Conservation (phyloP, 2,329 filamentous ascomycete species). For the Colletotrichum cereale region DNA sequence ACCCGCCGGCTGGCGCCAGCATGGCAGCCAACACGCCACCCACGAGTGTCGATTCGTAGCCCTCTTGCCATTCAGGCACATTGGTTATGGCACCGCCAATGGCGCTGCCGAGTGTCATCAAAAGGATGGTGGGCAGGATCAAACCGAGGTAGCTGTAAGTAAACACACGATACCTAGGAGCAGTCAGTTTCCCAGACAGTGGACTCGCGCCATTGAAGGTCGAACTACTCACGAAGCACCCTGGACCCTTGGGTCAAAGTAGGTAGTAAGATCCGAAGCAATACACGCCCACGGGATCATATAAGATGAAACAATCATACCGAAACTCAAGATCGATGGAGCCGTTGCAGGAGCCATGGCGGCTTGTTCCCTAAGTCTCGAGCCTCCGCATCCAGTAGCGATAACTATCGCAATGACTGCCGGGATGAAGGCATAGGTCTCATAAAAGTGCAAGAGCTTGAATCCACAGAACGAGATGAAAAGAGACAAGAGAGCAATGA, state of each 20-base stretch:
- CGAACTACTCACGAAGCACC: conserved; percentile 54
- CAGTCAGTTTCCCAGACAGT: background rate
- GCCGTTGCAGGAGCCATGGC: conserved; percentile 54
- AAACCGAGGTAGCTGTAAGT: conserved; percentile 69
- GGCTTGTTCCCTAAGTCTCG: conserved; percentile 62
- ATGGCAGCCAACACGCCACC: conserved; percentile 72
- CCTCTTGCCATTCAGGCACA: conserved; percentile 65
- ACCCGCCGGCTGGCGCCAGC: conserved; percentile 68
- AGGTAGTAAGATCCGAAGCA: conserved; percentile 71
- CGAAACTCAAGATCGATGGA: conserved; percentile 65
- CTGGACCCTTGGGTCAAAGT: conserved; percentile 66
- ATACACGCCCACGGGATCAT: conserved; percentile 72
- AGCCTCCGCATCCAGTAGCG: conserved; percentile 66
- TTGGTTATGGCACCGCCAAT: conserved; percentile 71
- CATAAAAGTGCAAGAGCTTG: conserved; percentile 67
- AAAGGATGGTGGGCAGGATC: conserved; percentile 64
- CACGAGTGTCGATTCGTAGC: conserved; percentile 65
- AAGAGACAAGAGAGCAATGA: conserved; percentile 69
- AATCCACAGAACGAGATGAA: conserved; percentile 73
- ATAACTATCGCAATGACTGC: conserved; percentile 67
- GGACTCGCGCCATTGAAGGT: background rate
- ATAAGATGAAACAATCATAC: conserved; percentile 72
- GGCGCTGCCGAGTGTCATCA: conserved; percentile 75
- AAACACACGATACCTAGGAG: conserved; percentile 58
- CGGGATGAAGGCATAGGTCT: conserved; percentile 69